phyloP scores from a whole-genome alignment of 768 basidiomycete species.

The Boletus subcaerulescens region DNA sequence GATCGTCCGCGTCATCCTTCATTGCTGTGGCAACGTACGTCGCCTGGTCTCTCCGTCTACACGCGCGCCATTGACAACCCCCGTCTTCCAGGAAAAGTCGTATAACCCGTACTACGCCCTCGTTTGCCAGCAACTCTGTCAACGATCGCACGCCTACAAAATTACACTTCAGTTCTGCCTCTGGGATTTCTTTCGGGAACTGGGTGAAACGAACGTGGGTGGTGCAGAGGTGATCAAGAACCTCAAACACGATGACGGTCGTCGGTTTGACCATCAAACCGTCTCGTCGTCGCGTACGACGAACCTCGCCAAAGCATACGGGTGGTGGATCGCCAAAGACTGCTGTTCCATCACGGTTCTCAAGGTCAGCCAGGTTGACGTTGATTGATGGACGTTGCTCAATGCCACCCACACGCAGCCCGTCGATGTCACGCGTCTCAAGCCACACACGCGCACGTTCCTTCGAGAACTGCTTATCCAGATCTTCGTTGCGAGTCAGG shows the following conservation, averaged over 20 bases:
- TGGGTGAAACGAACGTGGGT: slow-evolving; percentile 82
- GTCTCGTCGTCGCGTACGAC: slow-evolving; percentile 55
- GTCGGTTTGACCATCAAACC: slow-evolving; percentile 43
- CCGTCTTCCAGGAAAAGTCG: slow-evolving; percentile 58
- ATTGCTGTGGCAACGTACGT: slow-evolving; percentile 86
- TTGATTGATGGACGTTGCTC: not conserved
- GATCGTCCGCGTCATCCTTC: slow-evolving; percentile 87
- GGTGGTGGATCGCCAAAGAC: slow-evolving; percentile 92
- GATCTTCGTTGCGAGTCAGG: slow-evolving; percentile 74
- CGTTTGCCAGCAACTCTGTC: slow-evolving; percentile 80
- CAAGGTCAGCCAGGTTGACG: slow-evolving; percentile 53
- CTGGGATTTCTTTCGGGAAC: slow-evolving; percentile 94
- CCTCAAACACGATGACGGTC: slow-evolving; percentile 41
- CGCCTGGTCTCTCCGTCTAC: not conserved
- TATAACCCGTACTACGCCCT: slow-evolving; percentile 98
- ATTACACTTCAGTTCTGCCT: slow-evolving; percentile 93
- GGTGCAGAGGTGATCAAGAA: slow-evolving; percentile 75
- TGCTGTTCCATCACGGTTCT: slow-evolving; percentile 70
- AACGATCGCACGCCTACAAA: slow-evolving; percentile 75
- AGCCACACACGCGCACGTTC: slow-evolving; percentile 61
- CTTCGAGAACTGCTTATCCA: slow-evolving; percentile 66
- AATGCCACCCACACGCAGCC: slow-evolving; percentile 48
- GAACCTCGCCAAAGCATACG: slow-evolving; percentile 84
- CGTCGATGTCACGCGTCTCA: slow-evolving; percentile 78
- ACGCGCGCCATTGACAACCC: not conserved